A percentile compares a stretch with the other conserved stretches of the same genome.
Evolutionary conservation across 768 basidiomycete species (phyloP).

Genomic region (Kondoa malvinella): DNA sequence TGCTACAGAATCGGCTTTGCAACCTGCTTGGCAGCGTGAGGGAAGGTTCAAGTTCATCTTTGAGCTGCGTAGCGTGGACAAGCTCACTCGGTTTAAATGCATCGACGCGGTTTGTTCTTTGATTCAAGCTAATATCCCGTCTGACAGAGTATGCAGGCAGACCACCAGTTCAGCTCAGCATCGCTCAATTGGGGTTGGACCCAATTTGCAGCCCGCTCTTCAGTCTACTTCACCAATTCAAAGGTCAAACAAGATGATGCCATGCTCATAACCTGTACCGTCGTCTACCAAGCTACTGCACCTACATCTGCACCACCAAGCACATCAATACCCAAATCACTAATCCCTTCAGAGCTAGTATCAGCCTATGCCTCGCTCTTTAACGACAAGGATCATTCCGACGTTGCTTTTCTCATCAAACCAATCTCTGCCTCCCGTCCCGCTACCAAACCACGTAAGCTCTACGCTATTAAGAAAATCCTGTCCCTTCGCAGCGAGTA

Average conservation of each 20-base stretch:
- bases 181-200: slow-evolving; percentile 19
- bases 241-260: slow-evolving; percentile 27
- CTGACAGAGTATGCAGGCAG: background rate
- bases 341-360: slow-evolving; percentile 32
- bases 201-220: slow-evolving; percentile 8
- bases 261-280: slow-evolving; percentile 33
- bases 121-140: background rate
- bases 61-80: background rate
- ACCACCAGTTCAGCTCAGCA: slow-evolving; percentile 14
- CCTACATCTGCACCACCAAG: slow-evolving; percentile 20
- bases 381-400: slow-evolving; percentile 32
- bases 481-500: slow-evolving; percentile 31
- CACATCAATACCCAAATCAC: slow-evolving; percentile 17
- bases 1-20: slow-evolving; percentile 5
- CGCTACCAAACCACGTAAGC: slow-evolving; percentile 18
- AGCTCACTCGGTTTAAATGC: too few species aligned
- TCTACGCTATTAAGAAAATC: slow-evolving; percentile 34
- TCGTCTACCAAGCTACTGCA: slow-evolving; percentile 30
- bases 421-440: background rate
- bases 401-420: slow-evolving; percentile 33
- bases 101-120: background rate
- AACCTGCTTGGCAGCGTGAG: slow-evolving; percentile 4
- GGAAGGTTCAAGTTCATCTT: slow-evolving; percentile 3
- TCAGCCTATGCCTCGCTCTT: slow-evolving; percentile 31
- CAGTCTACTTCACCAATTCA: slow-evolving; percentile 26